A percentile compares a stretch with the other conserved stretches of the same genome.
Evolutionary conservation across 2,329 filamentous ascomycete species (phyloP).

Genomic region (Talaromyces sp.): DNA sequence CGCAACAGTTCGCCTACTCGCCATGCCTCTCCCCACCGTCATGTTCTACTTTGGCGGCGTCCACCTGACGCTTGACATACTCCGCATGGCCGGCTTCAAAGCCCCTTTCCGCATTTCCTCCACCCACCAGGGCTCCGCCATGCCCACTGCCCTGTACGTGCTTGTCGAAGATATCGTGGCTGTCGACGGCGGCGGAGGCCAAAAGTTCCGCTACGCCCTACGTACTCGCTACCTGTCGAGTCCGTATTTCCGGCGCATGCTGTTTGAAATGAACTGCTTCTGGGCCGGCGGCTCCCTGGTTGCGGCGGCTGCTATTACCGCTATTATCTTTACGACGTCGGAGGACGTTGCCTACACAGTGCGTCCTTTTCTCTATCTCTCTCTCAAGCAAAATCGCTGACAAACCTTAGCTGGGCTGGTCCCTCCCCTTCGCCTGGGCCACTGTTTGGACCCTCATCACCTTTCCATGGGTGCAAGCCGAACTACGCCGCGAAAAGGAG

Average conservation of each 20-base stretch:
- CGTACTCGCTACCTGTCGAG: slow-evolving; percentile 52
- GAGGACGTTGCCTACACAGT: slow-evolving; percentile 47
- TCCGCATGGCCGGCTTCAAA: slow-evolving; percentile 38
- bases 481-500: slow-evolving; percentile 41
- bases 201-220: slow-evolving; percentile 49
- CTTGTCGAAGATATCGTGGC: slow-evolving; percentile 65
- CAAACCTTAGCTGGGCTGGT: slow-evolving; percentile 35
- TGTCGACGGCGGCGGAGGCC: slow-evolving; percentile 60
- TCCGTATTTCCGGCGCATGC: slow-evolving; percentile 50
- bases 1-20: slow-evolving; percentile 36
- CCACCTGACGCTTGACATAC: slow-evolving; percentile 38
- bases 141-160: slow-evolving; percentile 60
- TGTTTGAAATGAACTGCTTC: slow-evolving; percentile 53
- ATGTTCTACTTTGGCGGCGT: slow-evolving; percentile 44
- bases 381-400: background rate
- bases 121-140: slow-evolving; percentile 53
- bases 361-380: slow-evolving; percentile 12
- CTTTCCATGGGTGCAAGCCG: slow-evolving; percentile 43
- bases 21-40: slow-evolving; percentile 41
- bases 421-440: slow-evolving; percentile 40
- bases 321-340: slow-evolving; percentile 46
- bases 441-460: slow-evolving; percentile 42
- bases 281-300: slow-evolving; percentile 52
- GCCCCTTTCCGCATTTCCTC: slow-evolving; percentile 63
- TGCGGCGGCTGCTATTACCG: slow-evolving; percentile 43